A percentile compares a stretch with the other conserved stretches of the same genome.
Evolutionary conservation across 1,284 basidiomycete genomes (phyloP).

Genomic region (Trichosporon sp.): DNA sequence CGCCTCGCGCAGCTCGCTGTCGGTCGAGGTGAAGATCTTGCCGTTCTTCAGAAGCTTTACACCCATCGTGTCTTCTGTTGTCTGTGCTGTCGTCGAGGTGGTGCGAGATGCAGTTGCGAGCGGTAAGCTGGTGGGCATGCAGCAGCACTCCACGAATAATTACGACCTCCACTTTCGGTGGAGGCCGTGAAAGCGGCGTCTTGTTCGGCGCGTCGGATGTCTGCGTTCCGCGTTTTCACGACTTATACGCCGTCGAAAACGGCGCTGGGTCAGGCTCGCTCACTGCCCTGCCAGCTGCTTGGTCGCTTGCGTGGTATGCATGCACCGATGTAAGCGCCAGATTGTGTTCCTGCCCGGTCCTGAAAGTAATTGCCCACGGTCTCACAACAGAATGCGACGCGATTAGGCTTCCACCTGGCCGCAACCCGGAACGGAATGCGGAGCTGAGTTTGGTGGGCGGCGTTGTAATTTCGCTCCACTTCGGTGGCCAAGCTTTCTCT

Average conservation of each 20-base stretch:
- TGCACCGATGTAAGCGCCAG: too few relatives aligned
- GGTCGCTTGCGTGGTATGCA: too few relatives aligned
- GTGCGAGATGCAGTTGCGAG: not conserved
- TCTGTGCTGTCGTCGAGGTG: not conserved
- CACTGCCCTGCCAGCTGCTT: too few relatives aligned
- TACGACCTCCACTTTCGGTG: not conserved
- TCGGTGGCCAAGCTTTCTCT: too few relatives aligned
- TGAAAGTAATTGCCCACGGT: not conserved
- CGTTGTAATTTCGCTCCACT: too few relatives aligned
- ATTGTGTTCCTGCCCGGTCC: too few relatives aligned
- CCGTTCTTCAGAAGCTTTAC: slow-evolving; percentile 24
- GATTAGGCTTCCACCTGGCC: not conserved
- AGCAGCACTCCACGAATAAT: not conserved
- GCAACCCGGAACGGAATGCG: not conserved
- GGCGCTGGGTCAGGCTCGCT: too few relatives aligned
- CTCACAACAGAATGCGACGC: not conserved
- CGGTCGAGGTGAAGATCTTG: slow-evolving; percentile 30
- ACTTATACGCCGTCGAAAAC: not conserved
- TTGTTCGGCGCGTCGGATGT: not conserved
- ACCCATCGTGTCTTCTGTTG: not conserved
- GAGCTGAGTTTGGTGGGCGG: not conserved
- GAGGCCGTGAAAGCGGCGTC: slow-evolving; percentile 1
- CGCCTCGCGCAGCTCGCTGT: slow-evolving; percentile 23
- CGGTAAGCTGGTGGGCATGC: not conserved
- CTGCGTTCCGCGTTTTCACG: not conserved